These are phyloP conservation scores for Nicotiana undulata DNA, from an alignment of 257 asterid species.

Conservation along the genomic window DNA sequence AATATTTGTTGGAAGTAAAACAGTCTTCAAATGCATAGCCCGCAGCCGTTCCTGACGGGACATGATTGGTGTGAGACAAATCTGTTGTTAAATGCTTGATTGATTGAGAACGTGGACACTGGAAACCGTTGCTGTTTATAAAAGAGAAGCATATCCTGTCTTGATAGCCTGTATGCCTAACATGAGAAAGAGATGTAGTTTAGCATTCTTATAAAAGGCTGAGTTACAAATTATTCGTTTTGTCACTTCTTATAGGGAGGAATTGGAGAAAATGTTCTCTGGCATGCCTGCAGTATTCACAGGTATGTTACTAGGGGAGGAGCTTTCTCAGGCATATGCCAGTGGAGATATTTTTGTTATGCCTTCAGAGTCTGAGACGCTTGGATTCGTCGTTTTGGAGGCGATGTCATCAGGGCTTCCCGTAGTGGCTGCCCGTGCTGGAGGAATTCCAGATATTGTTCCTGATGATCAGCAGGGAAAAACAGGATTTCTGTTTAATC, in stretches of 20 bases:
- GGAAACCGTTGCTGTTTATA: not conserved
- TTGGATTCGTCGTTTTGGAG: conserved; percentile 83
- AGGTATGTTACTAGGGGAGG: conserved; percentile 89
- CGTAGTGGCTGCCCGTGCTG: conserved; percentile 94
- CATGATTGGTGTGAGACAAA: not conserved
- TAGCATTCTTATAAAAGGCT: not conserved
- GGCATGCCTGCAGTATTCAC: conserved; percentile 85
- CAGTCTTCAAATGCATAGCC: not conserved
- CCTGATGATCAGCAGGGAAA: conserved; percentile 80
- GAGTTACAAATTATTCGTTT: not conserved
- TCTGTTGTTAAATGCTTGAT: not conserved
- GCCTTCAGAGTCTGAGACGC: conserved; percentile 97
- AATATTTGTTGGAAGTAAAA: not conserved
- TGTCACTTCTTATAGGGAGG: conserved; percentile 40
- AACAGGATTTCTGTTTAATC: conserved; percentile 66
- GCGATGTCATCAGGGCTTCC: conserved; percentile 99
- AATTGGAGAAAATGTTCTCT: conserved; percentile 62
- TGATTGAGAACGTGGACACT: not conserved
- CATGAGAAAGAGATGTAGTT: not conserved
- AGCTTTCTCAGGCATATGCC: conserved; percentile 92
- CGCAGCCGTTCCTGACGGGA: not conserved
- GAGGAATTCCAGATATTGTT: conserved; percentile 92
- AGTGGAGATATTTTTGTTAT: conserved; percentile 83
- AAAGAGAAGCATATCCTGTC: not conserved
- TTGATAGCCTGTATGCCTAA: not conserved